Evolutionary conservation across 2,329 filamentous ascomycete species (phyloP).

Genomic region (Colletotrichum destructivum): DNA sequence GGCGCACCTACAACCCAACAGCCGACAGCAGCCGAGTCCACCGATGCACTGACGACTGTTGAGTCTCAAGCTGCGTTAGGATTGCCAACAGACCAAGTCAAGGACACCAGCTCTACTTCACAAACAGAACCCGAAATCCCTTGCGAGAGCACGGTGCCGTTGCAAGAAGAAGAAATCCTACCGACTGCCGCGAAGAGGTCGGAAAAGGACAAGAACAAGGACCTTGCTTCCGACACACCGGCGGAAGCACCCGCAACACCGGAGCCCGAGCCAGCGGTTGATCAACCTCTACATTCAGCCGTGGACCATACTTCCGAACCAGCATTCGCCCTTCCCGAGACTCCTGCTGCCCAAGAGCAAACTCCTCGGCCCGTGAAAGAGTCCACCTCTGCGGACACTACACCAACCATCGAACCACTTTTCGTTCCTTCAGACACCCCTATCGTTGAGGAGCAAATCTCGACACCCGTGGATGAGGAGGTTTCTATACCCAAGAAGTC

Average conservation of each 20-base stretch:
- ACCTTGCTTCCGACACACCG: constrained; percentile 5
- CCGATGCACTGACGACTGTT: not conserved
- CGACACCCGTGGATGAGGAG: not conserved
- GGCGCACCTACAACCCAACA: not conserved
- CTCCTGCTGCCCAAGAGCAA: not conserved
- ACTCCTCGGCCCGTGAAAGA: not conserved
- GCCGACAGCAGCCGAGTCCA: not conserved
- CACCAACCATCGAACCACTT: not conserved
- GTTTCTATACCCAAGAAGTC: constrained; percentile 29
- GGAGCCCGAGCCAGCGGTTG: not conserved
- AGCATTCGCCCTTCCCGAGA: not conserved
- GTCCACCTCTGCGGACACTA: not conserved
- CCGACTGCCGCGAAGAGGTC: constrained; percentile 47
- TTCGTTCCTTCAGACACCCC: not conserved
- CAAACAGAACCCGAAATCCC: constrained; percentile 22
- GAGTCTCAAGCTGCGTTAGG: not conserved
- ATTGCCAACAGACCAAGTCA: not conserved
- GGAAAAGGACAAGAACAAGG: constrained; percentile 50
- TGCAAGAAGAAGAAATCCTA: constrained; percentile 43
- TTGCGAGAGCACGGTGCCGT: constrained; percentile 41
- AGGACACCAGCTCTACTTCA: not conserved
- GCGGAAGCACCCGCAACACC: constrained; percentile 1
- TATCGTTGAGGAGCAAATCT: not conserved
- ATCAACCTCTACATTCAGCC: not conserved
- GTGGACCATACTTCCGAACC: not conserved